Base-by-base conservation (phyloP, 495 filamentous ascomycete genomes). In the Monascus purpureus region DNA sequence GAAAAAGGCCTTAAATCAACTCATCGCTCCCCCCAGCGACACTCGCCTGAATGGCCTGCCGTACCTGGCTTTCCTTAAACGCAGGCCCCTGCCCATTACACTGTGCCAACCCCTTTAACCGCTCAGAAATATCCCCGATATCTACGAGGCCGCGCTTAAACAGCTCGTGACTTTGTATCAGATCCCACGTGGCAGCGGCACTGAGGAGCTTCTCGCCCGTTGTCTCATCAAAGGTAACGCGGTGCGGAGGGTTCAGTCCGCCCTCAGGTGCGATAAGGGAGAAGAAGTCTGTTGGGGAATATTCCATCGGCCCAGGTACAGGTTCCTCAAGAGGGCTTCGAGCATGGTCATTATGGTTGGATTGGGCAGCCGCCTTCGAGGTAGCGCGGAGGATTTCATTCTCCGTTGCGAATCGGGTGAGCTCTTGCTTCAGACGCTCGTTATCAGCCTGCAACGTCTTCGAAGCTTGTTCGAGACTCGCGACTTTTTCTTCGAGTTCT, bases 331-430 rank as follows among this genome's bases (percentile, higher is more conserved):
- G 17, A 34, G 51, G 20, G 32, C 40, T 45, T 26, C 42, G 45
- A 38, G 29, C 45, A 40, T 40, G 17, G 29, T 37, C 42, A 17
- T 41, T 39, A 29, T 40, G 36, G 27, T 42, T 50, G 44, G 16
- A 48, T 31, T 27, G 35, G 38, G 31, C 43, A 28, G 6, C 31
- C 28, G 29, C 40, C 22, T 31, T 37, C 25, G 73, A 68, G 12
- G 81, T 86, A 6, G 82, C 82, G n/a, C 83, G 80, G 14, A 97
- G 61, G 33, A 94, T 88, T 59, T 95, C 85, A 52, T 94, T 95
- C 53, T 97, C 87, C 17, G 82, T 90, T 32, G 69, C 69, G 32
- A 79, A 75, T 43, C 74, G 73, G 34, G 86, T 81, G 12, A 93
- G 63, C 43, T 86, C 79, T 9, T 77, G 77, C 62, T 78, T 82